Evolutionary conservation across 768 basidiomycete species (phyloP), one percentile per base, ranked within the genome.

Genomic region (Lyophyllum atratum): DNA sequence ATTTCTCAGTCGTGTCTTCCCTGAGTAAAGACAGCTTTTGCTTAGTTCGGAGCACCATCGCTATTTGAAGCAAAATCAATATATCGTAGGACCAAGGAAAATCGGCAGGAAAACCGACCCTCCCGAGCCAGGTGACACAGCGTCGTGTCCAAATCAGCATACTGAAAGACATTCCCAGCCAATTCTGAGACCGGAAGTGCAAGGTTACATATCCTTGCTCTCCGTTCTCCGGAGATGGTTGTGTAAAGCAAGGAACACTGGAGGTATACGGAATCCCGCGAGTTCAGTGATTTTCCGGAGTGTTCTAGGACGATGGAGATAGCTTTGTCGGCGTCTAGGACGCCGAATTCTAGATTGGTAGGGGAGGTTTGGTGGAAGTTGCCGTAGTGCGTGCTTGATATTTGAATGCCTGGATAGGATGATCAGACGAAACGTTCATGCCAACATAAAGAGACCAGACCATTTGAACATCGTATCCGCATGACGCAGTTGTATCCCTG

Each of bases 231-330:
- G 0, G 75, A 69, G 1, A 80, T 67, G 1, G 86, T 86, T 2
- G 97, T 98, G 67, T 98, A 94, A 33, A 99, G 75, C 3, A 92
- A 79, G 0, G 97, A 96, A 11, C 85, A 88, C 67, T 99, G 97
- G 26, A 98, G 68, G 68, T 84, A 89, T 0, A 88, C 91, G 58
- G 89, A 85, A 53, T 81, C 78, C 24, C 89, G 84, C 24, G 89
- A 83, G 65, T 88, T 85, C 6, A 98, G 74, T 55, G 74, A 58
- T 46, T 75, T 74, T 15, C 83, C 77, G 1, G 85, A 81, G 68
- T 96, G 91, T 60, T 87, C 85, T 14, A 98, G 73, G n/a, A 81
- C 68, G 14, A 89, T 85, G 4, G 85, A 84, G 50, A 98, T 77
- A 0, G 93, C 80, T 64, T 91, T 90, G 70, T 93, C 90, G 0